Base-by-base conservation (phyloP, 805 yeast species). In the Yarrowia osloensis region DNA sequence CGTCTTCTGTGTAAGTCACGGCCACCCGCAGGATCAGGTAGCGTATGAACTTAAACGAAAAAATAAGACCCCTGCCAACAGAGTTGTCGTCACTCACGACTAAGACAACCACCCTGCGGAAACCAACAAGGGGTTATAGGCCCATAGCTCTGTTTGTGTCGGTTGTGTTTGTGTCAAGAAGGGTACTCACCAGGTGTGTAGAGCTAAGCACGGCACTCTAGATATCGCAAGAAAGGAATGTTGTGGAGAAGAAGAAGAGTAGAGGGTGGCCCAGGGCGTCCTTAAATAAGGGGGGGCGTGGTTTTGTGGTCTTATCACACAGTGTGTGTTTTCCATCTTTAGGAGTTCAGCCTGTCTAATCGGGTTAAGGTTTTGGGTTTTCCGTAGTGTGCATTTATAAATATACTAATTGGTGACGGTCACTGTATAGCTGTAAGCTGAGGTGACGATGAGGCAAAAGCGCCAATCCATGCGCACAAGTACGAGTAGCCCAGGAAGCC, bases 131-230 rank as follows among this genome's bases (percentile, higher is more conserved):
- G 61, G 63, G 63, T 57, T 26, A 54, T 39, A 54, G 42, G 35
- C 39, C 57, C 40, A 50, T 37, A 35, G 44, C 17, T n/a, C 22
- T 35, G 61, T 35, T 54, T 54, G 61, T 35, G 29, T 17, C n/a
- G 35, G 44, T 37, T 26, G 31, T 44, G 49, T 44, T 22, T 44
- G 49, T 44, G 28, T 44, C n/a, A 6, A 5, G 49, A 24, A 44
- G 6, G 28, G 35, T 57, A 57, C 63, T 57, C 63, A 57, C 63
- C 63, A 57, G 40, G 35, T 39, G 26, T 37, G 17, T 28, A 40
- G 37, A 57, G 63, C 63, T 57, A 57, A 57, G 61, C 63, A 57
- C 63, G 9, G 47, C 29, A 57, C 63, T 57, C 49, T 40, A 40
- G 47, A 57, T 15, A 28, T 24, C 49, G 49, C 49, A 39, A 39